These are phyloP conservation scores for Coffea humblotiana DNA, from an alignment of 305 asterid species.

Conservation along the genomic window DNA sequence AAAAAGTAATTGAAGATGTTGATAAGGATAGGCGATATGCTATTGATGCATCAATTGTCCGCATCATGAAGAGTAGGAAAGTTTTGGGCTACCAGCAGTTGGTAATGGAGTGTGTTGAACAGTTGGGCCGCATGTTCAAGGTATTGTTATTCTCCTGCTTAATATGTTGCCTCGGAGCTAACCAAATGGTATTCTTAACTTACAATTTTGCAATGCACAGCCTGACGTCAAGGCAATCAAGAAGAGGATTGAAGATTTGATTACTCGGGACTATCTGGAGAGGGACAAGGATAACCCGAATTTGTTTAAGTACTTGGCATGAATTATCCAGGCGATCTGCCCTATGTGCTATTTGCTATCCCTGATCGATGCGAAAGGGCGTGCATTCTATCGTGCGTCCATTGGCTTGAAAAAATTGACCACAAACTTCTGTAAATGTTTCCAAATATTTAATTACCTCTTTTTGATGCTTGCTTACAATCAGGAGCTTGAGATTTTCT, in stretches of 20 bases:
- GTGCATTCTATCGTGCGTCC: background rate
- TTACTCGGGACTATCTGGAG: constrained; percentile 86
- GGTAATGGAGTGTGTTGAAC: constrained; percentile 93
- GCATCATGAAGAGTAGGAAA: constrained; percentile 96
- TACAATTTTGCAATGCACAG: constrained; percentile 33
- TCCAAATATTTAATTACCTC: background rate
- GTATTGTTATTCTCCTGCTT: constrained; percentile 33
- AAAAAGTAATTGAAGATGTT: constrained; percentile 97
- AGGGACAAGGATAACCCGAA: constrained; percentile 93
- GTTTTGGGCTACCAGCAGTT: constrained; percentile 92
- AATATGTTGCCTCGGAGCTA: background rate
- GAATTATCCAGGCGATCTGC: constrained; percentile 17
- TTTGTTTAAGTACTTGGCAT: constrained; percentile 89
- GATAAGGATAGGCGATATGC: constrained; percentile 94
- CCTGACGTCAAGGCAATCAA: constrained; percentile 97
- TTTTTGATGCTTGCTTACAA: constrained; percentile 4
- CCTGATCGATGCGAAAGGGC: constrained; percentile 2
- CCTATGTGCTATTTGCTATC: background rate
- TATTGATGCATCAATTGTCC: constrained; percentile 95
- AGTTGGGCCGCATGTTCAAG: constrained; percentile 95
- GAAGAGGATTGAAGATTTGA: constrained; percentile 95
- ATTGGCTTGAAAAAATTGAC: background rate
- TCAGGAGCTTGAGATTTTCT: constrained; percentile 18
- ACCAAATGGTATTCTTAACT: background rate
- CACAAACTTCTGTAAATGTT: constrained; percentile 14